Evolutionary conservation across 257 asterid genomes (phyloP).

Genomic region (Gentiana straminea): DNA sequence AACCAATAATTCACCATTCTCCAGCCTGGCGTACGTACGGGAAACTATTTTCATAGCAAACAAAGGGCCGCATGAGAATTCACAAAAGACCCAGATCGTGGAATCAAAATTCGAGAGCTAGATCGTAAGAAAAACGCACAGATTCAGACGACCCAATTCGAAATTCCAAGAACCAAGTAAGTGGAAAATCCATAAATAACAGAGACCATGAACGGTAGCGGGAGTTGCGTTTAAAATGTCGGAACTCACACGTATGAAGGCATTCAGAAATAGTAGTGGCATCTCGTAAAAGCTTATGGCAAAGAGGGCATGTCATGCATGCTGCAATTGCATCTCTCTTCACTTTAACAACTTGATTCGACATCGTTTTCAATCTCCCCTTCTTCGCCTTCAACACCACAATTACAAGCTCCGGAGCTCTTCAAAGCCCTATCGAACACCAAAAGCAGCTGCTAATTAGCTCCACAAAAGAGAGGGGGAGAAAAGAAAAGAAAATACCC

Average conservation of each 20-base stretch:
- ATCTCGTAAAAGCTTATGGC: conserved; percentile 71
- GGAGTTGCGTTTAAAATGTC: background rate
- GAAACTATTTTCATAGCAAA: no score
- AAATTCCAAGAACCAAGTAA: background rate
- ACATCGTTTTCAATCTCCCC: conserved; percentile 30
- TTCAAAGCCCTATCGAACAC: background rate
- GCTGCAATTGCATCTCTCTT: conserved; percentile 65
- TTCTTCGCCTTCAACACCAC: background rate
- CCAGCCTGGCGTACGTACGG: background rate
- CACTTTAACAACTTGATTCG: conserved; percentile 83
- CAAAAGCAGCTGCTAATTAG: background rate
- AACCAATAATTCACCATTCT: conserved; percentile 2
- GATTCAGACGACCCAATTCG: conserved; percentile 4
- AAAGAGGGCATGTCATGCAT: conserved; percentile 99
- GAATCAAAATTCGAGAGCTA: conserved; percentile 3
- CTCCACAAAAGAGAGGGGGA: background rate
- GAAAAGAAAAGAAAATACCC: conserved; percentile 2
- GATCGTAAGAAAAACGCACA: conserved; percentile 7
- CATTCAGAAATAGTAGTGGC: conserved; percentile 96
- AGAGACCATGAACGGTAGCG: background rate
- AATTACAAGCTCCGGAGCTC: background rate
- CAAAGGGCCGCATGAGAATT: conserved; percentile 5
- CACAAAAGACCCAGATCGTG: conserved; percentile 2
- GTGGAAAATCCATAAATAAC: no score
- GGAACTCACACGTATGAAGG: conserved; percentile 82